Percentiles rank a stretch among this genome's conserved stretches.
These are phyloP conservation scores for Leucocoprinus leucothites DNA, from an alignment of 768 basidiomycete species.

Conservation along the genomic window DNA sequence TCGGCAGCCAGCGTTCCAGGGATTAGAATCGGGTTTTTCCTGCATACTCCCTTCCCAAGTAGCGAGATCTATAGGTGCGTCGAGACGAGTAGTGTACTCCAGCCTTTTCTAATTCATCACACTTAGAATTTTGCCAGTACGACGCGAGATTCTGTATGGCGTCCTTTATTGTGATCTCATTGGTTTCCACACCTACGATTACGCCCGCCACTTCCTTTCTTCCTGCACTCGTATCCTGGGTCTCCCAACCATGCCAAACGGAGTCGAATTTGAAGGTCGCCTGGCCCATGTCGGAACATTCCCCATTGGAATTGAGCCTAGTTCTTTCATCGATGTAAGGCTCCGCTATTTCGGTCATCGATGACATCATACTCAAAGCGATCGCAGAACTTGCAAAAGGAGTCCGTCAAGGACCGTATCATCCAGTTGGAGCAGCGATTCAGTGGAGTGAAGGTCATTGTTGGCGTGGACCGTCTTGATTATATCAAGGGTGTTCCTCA, in stretches of 20 bases:
- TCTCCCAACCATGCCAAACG: constrained; percentile 96
- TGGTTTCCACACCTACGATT: constrained; percentile 99
- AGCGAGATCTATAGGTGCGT: constrained; percentile 94
- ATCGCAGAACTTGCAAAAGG: constrained; percentile 70
- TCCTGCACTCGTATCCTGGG: constrained; percentile 96
- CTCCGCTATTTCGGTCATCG: neutral
- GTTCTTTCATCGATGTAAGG: constrained; percentile 80
- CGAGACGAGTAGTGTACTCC: neutral
- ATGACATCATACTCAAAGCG: constrained; percentile 9
- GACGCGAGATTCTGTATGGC: constrained; percentile 95
- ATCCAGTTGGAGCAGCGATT: constrained; percentile 84
- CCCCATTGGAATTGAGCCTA: constrained; percentile 97
- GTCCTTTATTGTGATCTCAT: constrained; percentile 95
- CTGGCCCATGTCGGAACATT: constrained; percentile 97
- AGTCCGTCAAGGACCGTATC: constrained; percentile 79
- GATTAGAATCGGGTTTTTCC: constrained; percentile 97
- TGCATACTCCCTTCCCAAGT: constrained; percentile 97
- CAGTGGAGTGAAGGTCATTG: constrained; percentile 93
- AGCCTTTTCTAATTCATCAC: constrained; percentile 9
- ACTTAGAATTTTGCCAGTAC: constrained; percentile 88
- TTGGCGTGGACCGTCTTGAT: constrained; percentile 96
- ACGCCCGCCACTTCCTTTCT: constrained; percentile 98
- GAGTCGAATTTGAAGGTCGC: constrained; percentile 93
- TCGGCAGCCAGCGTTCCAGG: constrained; percentile 42
- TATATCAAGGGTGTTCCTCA: constrained; percentile 99